Evolutionary conservation across 768 basidiomycete genomes (phyloP), one percentile per base, ranked within the genome.

Genomic region (Gautieria morchelliformis): DNA sequence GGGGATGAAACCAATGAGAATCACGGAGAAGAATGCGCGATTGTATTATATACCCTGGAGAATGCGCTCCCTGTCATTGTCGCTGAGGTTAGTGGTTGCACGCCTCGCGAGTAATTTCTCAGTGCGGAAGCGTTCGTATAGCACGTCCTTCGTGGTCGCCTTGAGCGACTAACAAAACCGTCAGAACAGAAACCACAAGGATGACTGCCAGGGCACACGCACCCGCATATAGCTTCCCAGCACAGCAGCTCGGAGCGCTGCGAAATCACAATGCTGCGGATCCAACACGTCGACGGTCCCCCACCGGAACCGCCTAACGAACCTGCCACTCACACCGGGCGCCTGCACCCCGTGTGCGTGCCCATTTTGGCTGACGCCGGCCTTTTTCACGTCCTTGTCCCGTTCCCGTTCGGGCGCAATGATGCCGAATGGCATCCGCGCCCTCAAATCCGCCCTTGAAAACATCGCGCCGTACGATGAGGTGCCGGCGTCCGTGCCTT

Each of bases 81-180:
- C 84, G 53, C 83, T 81, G 63, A 92, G 89, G 61, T 82, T 79
- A 63, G 79, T 78, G 20, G 90, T 92, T 20, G 87, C 90, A 61
- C 91, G 85, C 62, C 89, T 80, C 46, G 88, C 89, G 19, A 93
- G 81, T 56, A 93, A 79, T 71, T 92, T 92, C 74, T 93, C 91
- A 1, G 90, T 93, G 66, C 94, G 78, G 70, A 86, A 97, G 64
- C 85, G 85, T 75, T 97, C 94, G 69, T 97, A 97, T 70, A 94
- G 71, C 57, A 92, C 88, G 68, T 95, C 89, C 63, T 85, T 85
- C 33, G 93, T 94, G 58, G 82, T 83, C 46, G 75, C 80, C 72
- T 90, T 92, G 59, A 95, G 76, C 64, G 87, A 76, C 89, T 93
- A 66, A 22, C 15, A 22, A 58, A 14, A 14, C 47, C 12, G 47